These are phyloP conservation scores for Spiraea crenata DNA, from an alignment of 331 rosid species.

Conservation along the genomic window DNA sequence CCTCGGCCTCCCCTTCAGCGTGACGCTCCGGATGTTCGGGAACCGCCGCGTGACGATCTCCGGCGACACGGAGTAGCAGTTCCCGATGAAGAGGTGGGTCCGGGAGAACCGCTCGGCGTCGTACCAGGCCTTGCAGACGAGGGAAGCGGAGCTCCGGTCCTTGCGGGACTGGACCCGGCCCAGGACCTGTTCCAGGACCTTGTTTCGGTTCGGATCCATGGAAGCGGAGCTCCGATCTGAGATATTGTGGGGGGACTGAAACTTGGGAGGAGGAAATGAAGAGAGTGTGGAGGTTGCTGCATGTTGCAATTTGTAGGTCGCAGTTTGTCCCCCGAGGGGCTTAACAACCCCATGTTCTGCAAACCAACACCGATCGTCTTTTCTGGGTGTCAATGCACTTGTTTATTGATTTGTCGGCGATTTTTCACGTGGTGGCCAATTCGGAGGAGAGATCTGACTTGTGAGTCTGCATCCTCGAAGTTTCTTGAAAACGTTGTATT, in stretches of 20 bases:
- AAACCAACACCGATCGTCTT: not conserved
- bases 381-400: not conserved
- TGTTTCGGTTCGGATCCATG: not conserved
- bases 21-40: slow-evolving; percentile 60
- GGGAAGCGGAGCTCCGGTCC: slow-evolving; percentile 59
- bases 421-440: not conserved
- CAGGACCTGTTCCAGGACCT: slow-evolving; percentile 60
- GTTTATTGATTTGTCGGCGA: not conserved
- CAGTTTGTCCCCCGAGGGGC: not conserved
- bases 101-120: slow-evolving; percentile 83
- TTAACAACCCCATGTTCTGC: slow-evolving; percentile 5
- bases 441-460: no score
- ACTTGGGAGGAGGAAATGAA: not conserved
- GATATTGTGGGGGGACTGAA: not conserved
- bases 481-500: no score
- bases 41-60: slow-evolving; percentile 70
- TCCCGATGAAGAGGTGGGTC: slow-evolving; percentile 69
- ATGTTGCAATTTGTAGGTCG: no score
- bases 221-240: not conserved
- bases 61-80: slow-evolving; percentile 86
- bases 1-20: slow-evolving; percentile 84
- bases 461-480: no score
- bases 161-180: slow-evolving; percentile 50
- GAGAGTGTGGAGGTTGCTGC: not conserved
- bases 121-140: slow-evolving; percentile 86